Evolutionary conservation across 2,329 filamentous ascomycete species (phyloP).

Genomic region (Hypoxylon rubiginosum): DNA sequence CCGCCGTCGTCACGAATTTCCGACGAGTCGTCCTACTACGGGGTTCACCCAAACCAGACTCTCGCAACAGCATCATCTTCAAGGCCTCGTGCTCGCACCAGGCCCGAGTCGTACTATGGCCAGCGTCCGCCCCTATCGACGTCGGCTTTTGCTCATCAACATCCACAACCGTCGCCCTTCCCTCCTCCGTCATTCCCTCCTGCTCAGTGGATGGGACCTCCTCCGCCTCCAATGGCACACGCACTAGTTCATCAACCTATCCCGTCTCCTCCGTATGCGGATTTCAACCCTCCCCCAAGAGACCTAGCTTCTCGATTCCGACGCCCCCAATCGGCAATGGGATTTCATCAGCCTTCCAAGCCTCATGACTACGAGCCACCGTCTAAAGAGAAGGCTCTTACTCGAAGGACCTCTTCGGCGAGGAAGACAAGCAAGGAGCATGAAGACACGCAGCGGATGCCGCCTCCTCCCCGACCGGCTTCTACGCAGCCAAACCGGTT

Average conservation of each 20-base stretch:
- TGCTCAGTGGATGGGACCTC: constrained; percentile 19
- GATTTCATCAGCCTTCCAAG: constrained; percentile 55
- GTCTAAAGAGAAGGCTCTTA: constrained; percentile 50
- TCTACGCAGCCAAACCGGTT: constrained; percentile 52
- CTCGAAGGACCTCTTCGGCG: constrained; percentile 59
- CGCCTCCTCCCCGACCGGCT: constrained; percentile 61
- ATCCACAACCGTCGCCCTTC: constrained; percentile 48
- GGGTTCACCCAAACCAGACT: constrained; percentile 51
- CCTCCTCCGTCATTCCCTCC: constrained; percentile 48
- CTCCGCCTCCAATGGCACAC: constrained; percentile 38
- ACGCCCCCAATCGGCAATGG: constrained; percentile 59
- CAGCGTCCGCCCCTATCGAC: constrained; percentile 56
- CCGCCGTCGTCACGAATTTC: constrained; percentile 51
- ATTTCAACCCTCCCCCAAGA: constrained; percentile 34
- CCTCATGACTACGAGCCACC: constrained; percentile 59
- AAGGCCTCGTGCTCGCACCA: constrained; percentile 58
- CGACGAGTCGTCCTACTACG: constrained; percentile 58
- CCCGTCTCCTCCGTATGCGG: constrained; percentile 31
- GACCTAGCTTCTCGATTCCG: constrained; percentile 49
- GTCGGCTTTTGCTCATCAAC: constrained; percentile 52
- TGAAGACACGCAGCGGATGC: constrained; percentile 63
- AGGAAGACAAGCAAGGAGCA: constrained; percentile 56
- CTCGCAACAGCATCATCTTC: constrained; percentile 47
- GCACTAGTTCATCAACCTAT: constrained; percentile 42
- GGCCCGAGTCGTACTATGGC: constrained; percentile 57